Base-by-base conservation (phyloP, 148 eudicot species). In the Persicaria maculosa region DNA sequence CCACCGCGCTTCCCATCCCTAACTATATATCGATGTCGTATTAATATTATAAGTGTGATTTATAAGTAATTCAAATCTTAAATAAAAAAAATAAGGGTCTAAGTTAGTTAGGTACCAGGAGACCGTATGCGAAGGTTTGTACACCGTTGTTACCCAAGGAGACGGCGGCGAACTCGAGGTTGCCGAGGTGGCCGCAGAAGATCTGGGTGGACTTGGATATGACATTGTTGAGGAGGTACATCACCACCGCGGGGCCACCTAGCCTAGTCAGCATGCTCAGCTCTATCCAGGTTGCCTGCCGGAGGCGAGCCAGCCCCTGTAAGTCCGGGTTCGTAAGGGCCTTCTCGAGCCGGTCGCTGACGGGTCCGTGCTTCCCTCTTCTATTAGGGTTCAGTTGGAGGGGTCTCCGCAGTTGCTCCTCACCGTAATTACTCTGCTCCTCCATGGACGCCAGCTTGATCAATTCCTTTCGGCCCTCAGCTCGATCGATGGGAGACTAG, bases 1-100 rank as follows among this genome's bases (percentile, higher is more conserved):
- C 90, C 54, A 86, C 90, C 58, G 90, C 90, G 48, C 90, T 86
- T 65, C 87, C 87, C 91, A 88, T 88, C 1, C 91, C 91, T 11
- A 88, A 80, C 91, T 88, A 43, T 15, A 79, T 47, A 74, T 52
- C 22, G 5, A 55, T 73, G 45, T 22, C 20, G 22, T 9, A 52
- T 52, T 52, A 52, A 52, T 1, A 52, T 2, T 1, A 0, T 0
- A 16, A 0, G 11, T 2, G 3, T 10, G n/a, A 9, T 52, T 52
- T 10, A 52, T 15, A 31, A 65, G 70, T 4, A 10, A 20, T 17
- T 65, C n/a, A 19, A 17, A 54, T 36, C 10, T 1, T 54, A 1
- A 31, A 31, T n/a, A n/a, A n/a, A n/a, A n/a, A n/a, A n/a, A n/a
- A n/a, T n/a, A n/a, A n/a, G n/a, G n/a, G n/a, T n/a, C n/a, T n/a